Evolutionary conservation across 176 grass and related monocot species (phyloP), one percentile per base, ranked within the genome.

Genomic region (Alopecurus myosuroides): DNA sequence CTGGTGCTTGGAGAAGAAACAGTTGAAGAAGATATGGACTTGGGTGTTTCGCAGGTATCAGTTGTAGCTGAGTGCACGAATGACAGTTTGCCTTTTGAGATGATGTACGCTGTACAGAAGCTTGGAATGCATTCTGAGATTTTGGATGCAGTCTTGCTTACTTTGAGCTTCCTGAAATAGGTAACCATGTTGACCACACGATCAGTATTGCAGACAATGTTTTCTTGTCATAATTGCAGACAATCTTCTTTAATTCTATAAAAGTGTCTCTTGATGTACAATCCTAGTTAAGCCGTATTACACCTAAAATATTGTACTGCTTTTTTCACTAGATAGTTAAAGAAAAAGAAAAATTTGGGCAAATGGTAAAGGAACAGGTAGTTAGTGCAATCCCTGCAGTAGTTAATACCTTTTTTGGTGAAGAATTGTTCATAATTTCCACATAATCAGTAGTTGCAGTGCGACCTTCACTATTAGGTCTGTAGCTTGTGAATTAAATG

Each of bases 71-170:
- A 78, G 41, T 42, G 85, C 57, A 94, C 94, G 9, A 84, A 97
- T 88, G 82, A 86, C 3, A 97, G 77, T 90, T 97, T 94, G 42
- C 94, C 92, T 85, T 92, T 97, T 7, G 85, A 97, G 31, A 97
- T 77, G 4, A 94, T 68, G 40, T 92, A 97, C 46, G 82, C 85
- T 50, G 94, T 97, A 84, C 94, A 97, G 72, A 97, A 97, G 76
- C 76, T 86, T 45, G 94, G 94, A 74, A 92, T 88, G 82, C 85
- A 84, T 82, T 81, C 89, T 1, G 85, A 97, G 74, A 97, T 97
- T 90, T 85, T 94, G 25, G 89, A 85, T 62, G 89, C 90, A 20
- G 87, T 86, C 74, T 86, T 93, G 64, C 55, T 88, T 78, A 85
- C 88, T 88, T 91, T 92, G 78, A 74, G 33, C 86, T 92, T 94